These are phyloP conservation scores for Boletus rubescentipes DNA, from an alignment of 768 basidiomycete species.

Conservation along the genomic window DNA sequence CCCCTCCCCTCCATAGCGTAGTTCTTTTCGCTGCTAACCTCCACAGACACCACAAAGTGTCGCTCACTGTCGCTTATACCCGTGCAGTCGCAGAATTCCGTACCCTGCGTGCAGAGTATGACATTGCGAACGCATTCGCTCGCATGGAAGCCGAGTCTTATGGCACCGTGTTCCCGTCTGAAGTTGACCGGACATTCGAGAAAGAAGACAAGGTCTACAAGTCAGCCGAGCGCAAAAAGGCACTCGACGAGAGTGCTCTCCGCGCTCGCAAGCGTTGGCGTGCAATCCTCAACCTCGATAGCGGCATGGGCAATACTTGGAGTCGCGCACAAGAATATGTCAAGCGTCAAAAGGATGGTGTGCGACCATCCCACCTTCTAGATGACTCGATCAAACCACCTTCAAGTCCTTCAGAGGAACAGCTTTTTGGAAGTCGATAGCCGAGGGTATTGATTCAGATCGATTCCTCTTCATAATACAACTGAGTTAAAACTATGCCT, in stretches of 20 bases:
- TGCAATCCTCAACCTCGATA: slow-evolving; percentile 51
- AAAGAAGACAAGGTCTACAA: slow-evolving; percentile 62
- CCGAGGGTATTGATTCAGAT: slow-evolving; percentile 4
- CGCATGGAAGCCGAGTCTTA: slow-evolving; percentile 75
- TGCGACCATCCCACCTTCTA: slow-evolving; percentile 63
- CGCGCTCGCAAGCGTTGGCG: slow-evolving; percentile 78
- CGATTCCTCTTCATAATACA: slow-evolving; percentile 9
- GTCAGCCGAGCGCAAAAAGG: slow-evolving; percentile 55
- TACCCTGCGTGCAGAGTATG: slow-evolving; percentile 79
- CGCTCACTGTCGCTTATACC: slow-evolving; percentile 79
- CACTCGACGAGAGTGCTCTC: slow-evolving; percentile 57
- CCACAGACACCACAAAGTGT: slow-evolving; percentile 57
- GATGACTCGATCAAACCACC: slow-evolving; percentile 35
- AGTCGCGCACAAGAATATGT: slow-evolving; percentile 74
- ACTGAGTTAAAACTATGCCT: slow-evolving; percentile 33
- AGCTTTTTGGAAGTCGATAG: slow-evolving; percentile 21
- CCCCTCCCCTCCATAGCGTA: slow-evolving; percentile 52
- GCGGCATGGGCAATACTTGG: slow-evolving; percentile 51
- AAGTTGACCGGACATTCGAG: slow-evolving; percentile 59
- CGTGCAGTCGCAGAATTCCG: slow-evolving; percentile 84
- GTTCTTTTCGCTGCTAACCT: slow-evolving; percentile 81
- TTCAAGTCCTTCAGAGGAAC: slow-evolving; percentile 24
- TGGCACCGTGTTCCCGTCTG: slow-evolving; percentile 65
- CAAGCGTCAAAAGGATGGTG: slow-evolving; percentile 67
- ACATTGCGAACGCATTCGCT: slow-evolving; percentile 74